A percentile compares a stretch with the other conserved stretches of the same genome.
phyloP scores from a whole-genome alignment of 805 yeast species.

The Metschnikowia hibisci region DNA sequence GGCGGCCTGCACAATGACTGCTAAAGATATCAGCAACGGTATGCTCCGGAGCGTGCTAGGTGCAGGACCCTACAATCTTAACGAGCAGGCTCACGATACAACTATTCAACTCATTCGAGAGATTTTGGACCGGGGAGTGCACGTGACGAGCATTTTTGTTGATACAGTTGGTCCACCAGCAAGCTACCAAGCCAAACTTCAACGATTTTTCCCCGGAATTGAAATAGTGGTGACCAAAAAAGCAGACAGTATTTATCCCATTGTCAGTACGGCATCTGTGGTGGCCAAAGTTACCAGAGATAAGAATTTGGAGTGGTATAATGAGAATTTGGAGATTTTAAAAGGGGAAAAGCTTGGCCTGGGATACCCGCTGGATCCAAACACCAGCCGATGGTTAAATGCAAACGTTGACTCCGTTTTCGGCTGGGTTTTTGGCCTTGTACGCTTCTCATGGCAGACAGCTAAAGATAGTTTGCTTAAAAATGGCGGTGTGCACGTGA shows the following conservation, averaged over 20 bases:
- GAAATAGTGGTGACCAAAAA: constrained; percentile 84
- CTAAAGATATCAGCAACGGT: constrained; percentile 81
- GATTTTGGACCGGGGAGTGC: constrained; percentile 58
- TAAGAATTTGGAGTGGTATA: constrained; percentile 42
- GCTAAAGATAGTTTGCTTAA: constrained; percentile 66
- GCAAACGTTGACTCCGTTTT: constrained; percentile 61
- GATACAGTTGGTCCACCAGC: constrained; percentile 98
- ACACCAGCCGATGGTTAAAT: constrained; percentile 74
- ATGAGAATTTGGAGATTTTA: constrained; percentile 22
- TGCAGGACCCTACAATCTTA: constrained; percentile 65
- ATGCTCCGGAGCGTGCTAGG: constrained; percentile 64
- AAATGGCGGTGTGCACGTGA: constrained; percentile 49
- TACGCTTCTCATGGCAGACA: constrained; percentile 93
- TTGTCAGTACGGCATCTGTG: constrained; percentile 91
- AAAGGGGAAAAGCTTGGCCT: constrained; percentile 59
- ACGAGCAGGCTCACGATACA: constrained; percentile 95
- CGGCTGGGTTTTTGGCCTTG: constrained; percentile 77
- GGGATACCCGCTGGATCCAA: constrained; percentile 93
- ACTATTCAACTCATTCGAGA: constrained; percentile 75
- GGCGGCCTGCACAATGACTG: constrained; percentile 80
- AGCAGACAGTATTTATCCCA: constrained; percentile 89
- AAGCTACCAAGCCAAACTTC: constrained; percentile 73
- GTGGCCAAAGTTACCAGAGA: constrained; percentile 97
- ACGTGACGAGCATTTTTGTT: constrained; percentile 69
- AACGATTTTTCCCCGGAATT: constrained; percentile 61